A percentile compares a stretch with the other conserved stretches of the same genome.
Evolutionary conservation across 2,329 filamentous ascomycete genomes (phyloP).

Genomic region (Claviceps digitariae): DNA sequence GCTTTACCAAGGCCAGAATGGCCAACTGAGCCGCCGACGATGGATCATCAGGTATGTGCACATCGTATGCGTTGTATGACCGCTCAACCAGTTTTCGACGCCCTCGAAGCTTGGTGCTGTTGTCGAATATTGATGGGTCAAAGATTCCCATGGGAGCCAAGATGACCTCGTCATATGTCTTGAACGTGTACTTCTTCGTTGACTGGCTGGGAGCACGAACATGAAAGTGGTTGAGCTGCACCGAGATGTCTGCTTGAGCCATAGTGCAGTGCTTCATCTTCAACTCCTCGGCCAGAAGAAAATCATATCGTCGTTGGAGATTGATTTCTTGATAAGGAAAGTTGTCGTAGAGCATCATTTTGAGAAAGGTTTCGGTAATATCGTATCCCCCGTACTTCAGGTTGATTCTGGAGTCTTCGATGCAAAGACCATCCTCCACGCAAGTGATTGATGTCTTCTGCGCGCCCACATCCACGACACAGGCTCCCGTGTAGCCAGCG

Average conservation of each 20-base stretch:
- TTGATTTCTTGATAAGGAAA: constrained; percentile 96
- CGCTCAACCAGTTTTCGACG: constrained; percentile 71
- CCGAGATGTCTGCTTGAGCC: constrained; percentile 77
- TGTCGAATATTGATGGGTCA: constrained; percentile 76
- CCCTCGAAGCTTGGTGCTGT: constrained; percentile 62
- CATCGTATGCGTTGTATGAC: constrained; percentile 89
- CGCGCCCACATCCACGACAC: constrained; percentile 90
- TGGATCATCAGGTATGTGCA: constrained; percentile 76
- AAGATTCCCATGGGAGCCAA: constrained; percentile 94
- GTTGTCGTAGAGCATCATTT: constrained; percentile 95
- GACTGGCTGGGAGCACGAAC: constrained; percentile 77
- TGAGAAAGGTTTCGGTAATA: constrained; percentile 86
- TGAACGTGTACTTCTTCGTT: constrained; percentile 88
- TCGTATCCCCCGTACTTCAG: constrained; percentile 88
- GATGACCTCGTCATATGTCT: constrained; percentile 92
- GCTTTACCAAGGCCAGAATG: constrained; percentile 45
- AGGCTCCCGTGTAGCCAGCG: constrained; percentile 84
- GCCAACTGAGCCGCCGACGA: constrained; percentile 69
- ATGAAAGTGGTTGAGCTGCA: constrained; percentile 82
- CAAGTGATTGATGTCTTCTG: constrained; percentile 97
- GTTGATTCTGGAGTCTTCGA: constrained; percentile 91
- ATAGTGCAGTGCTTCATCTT: constrained; percentile 90
- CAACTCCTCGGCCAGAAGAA: constrained; percentile 83
- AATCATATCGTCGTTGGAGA: constrained; percentile 78
- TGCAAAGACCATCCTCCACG: constrained; percentile 88